phyloP scores from a whole-genome alignment of 2,329 filamentous ascomycete species.

The Colletotrichum somersetense region DNA sequence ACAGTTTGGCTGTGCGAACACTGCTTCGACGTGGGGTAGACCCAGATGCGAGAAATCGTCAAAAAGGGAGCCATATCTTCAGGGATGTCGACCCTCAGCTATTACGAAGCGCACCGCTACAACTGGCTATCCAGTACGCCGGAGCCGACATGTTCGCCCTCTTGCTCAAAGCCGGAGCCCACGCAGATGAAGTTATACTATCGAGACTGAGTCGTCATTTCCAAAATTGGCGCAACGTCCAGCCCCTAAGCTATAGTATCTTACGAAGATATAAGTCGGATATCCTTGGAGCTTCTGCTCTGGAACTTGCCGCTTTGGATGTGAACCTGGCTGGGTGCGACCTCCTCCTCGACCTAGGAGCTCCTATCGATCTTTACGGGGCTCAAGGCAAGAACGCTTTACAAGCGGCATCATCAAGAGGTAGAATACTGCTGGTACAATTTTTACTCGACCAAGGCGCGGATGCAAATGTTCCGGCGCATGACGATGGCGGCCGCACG shows the following conservation, averaged over 20 bases:
- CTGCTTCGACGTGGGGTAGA: conserved; percentile 2
- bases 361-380: background rate
- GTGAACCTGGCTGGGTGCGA: background rate
- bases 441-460: background rate
- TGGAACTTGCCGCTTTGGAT: background rate
- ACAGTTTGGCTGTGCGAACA: background rate
- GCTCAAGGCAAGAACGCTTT: background rate
- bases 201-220: background rate
- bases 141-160: fast-evolving
- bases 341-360: background rate
- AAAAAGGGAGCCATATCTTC: background rate
- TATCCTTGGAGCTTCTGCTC: background rate
- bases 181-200: background rate
- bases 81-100: background rate
- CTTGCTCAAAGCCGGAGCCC: background rate
- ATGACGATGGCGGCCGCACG: background rate
- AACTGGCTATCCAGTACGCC: background rate
- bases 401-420: no score
- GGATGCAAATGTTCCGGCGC: background rate
- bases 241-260: no score
- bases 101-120: background rate
- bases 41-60: background rate
- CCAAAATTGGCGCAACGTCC: no score
- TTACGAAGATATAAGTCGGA: background rate
- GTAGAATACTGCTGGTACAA: no score